These are phyloP conservation scores for Cydonia oblonga DNA, from an alignment of 331 rosid genomes.

Conservation along the genomic window DNA sequence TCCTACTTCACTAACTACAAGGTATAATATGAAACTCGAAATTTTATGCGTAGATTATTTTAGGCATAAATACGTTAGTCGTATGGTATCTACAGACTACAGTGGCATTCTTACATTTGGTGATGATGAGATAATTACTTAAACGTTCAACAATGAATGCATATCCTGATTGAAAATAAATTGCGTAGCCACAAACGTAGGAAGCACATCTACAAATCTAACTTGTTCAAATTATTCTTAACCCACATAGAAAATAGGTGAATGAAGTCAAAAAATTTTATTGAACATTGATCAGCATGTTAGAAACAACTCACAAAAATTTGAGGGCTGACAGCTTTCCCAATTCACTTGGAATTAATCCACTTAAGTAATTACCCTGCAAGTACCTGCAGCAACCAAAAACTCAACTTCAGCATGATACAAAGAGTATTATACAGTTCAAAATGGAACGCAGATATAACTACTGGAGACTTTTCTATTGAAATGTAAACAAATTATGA, in stretches of 20 bases:
- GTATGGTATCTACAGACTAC: too few species aligned
- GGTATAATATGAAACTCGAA: background rate
- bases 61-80: too few species aligned
- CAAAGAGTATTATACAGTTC: background rate
- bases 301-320: conserved; percentile 52
- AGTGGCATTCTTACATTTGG: background rate
- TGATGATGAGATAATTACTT: background rate
- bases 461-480: too few species aligned
- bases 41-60: background rate
- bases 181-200: too few species aligned
- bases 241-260: background rate
- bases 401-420: conserved; percentile 14
- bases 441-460: conserved; percentile 1
- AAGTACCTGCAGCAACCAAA: conserved; percentile 52
- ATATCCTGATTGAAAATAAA: background rate
- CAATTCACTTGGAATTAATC: conserved; percentile 66
- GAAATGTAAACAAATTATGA: background rate
- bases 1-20: background rate
- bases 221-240: too few species aligned
- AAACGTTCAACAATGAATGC: background rate
- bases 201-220: too few species aligned
- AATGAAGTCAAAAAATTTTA: background rate
- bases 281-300: too few species aligned
- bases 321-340: conserved; percentile 71
- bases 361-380: conserved; percentile 94